A percentile compares a stretch with the other conserved stretches of the same genome.
phyloP scores from a whole-genome alignment of 352 stramenopile species.

The Thraustochytrium sp. region DNA sequence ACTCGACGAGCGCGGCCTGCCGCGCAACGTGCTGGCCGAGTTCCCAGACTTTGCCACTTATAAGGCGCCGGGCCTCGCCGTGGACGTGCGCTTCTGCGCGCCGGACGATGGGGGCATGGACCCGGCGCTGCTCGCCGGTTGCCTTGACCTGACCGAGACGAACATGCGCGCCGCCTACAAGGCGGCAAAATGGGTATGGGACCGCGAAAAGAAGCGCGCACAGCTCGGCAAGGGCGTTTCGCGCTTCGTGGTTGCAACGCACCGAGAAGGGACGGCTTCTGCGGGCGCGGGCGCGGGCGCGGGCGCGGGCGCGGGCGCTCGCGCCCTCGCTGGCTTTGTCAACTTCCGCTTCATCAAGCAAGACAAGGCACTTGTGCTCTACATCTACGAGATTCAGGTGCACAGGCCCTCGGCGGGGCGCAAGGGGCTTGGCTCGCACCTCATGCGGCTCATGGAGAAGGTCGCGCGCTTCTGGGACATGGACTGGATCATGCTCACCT shows the following conservation, averaged over 20 bases:
- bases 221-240: constrained; percentile 52
- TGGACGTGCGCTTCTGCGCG: constrained; percentile 15
- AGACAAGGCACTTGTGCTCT: constrained; percentile 52
- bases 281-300: no score
- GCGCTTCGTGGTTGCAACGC: constrained; percentile 14
- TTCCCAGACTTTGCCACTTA: constrained; percentile 34
- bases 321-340: constrained; percentile 46
- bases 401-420: constrained; percentile 45
- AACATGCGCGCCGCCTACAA: constrained; percentile 59
- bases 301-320: no score
- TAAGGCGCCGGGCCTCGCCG: constrained; percentile 2
- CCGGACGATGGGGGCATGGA: neutral
- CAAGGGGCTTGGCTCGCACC: constrained; percentile 51
- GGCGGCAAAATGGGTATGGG: constrained; percentile 52
- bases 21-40: neutral
- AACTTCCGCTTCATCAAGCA: constrained; percentile 57
- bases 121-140: neutral
- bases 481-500: constrained; percentile 48
- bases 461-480: constrained; percentile 48
- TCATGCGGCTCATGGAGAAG: constrained; percentile 46
- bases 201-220: constrained; percentile 50
- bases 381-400: constrained; percentile 59
- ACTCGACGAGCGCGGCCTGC: neutral
- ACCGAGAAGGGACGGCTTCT: neutral
- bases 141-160: constrained; percentile 49